These are phyloP conservation scores for Talaromyces marneffei DNA, from an alignment of 2,329 filamentous ascomycete genomes.

Conservation along the genomic window DNA sequence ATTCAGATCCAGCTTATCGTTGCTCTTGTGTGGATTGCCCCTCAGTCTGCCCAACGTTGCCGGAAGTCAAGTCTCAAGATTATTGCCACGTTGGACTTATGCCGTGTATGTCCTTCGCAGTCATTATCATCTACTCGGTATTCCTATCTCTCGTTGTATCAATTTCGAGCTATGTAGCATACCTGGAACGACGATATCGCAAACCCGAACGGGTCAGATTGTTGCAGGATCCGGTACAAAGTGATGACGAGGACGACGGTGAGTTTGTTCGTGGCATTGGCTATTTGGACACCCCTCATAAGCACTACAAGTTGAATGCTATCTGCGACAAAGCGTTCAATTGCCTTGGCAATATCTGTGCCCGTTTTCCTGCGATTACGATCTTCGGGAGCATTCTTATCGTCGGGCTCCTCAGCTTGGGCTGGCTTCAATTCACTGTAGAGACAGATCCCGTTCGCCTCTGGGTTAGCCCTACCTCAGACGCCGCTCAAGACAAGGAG, in stretches of 20 bases:
- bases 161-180: slow-evolving; percentile 68
- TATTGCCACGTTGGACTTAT: slow-evolving; percentile 78
- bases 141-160: slow-evolving; percentile 63
- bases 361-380: slow-evolving; percentile 76
- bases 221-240: slow-evolving; percentile 74
- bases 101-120: slow-evolving; percentile 90
- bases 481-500: slow-evolving; percentile 82
- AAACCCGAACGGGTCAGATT: slow-evolving; percentile 79
- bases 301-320: slow-evolving; percentile 76
- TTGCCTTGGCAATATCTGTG: slow-evolving; percentile 71
- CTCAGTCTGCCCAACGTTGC: slow-evolving; percentile 74
- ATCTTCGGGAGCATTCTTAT: slow-evolving; percentile 70
- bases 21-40: slow-evolving; percentile 94
- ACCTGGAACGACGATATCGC: slow-evolving; percentile 64
- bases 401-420: slow-evolving; percentile 72
- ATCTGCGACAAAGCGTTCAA: slow-evolving; percentile 76
- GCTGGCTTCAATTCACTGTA: slow-evolving; percentile 83
- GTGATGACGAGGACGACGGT: slow-evolving; percentile 91
- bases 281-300: slow-evolving; percentile 71
- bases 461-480: slow-evolving; percentile 94
- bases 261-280: slow-evolving; percentile 71
- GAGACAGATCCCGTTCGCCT: slow-evolving; percentile 85
- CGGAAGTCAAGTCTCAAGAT: slow-evolving; percentile 62
- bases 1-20: slow-evolving; percentile 74
- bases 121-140: slow-evolving; percentile 77